Base-by-base conservation (phyloP, 1,139 yeast genomes). In the Debaryomyces sp. region DNA sequence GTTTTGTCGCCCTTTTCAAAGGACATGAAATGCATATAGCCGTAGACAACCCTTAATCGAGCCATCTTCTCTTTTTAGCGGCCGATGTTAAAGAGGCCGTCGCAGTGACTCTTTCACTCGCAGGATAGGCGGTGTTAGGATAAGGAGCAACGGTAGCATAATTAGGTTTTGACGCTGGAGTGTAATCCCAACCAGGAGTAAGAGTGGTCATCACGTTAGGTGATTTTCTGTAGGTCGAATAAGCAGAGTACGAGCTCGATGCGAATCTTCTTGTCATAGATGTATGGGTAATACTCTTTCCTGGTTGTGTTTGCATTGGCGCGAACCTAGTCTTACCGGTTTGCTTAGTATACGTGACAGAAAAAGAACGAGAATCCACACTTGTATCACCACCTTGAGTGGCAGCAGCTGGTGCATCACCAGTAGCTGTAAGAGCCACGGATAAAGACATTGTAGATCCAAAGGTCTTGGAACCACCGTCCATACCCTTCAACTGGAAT, bases 281-380 rank as follows among this genome's bases (percentile, higher is more conserved):
- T 4, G 84, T 75, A 23, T 81, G 83, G 1, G 96, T 86, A 12
- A 89, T 82, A 7, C 68, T 75, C 1, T 87, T 63, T 4, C 85
- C 88, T 6, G 97, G 97, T 68, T 90, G 96, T 50, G 75, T 67
- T 69, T 90, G 97, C 96, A 91, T 90, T 44, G 97, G 96, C 1
- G 97, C 97, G 67, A 71, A 89, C 63, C 89, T 77, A 2, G 87
- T 80, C 44, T 55, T 67, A 34, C 96, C 96, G 0, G 96, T 87
- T 71, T 91, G 97, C 51, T 61, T 53, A 2, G 91, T 80, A 67
- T 90, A 91, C 4, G 91, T 77, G 7, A 89, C 56, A 7, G 71
- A 49, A 52, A 74, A 75, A 6, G 77, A 71, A n/a, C 54, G 42
- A 5, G 75, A 64, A 53, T 71, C 59, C 42, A 64, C 44, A 26